Percentiles rank a stretch among this genome's conserved stretches.
These are phyloP conservation scores for Schwanniomyces occidentalis DNA, from an alignment of 805 yeast genomes.

Conservation along the genomic window DNA sequence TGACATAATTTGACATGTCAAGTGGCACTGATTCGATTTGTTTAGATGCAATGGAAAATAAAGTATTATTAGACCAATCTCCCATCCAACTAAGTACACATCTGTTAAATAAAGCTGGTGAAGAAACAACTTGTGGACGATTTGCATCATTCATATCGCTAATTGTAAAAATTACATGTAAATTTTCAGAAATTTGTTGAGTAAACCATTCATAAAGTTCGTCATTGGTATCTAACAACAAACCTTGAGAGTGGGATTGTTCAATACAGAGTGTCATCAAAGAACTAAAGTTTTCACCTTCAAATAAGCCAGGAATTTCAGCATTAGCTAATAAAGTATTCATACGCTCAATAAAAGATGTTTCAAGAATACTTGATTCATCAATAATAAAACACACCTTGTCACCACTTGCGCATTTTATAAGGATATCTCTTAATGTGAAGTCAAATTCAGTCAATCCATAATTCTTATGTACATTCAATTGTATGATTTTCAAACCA, in stretches of 20 bases:
- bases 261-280: slow-evolving; percentile 58
- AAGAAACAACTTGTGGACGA: slow-evolving; percentile 56
- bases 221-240: slow-evolving; percentile 62
- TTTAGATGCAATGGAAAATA: slow-evolving; percentile 49
- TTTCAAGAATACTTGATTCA: slow-evolving; percentile 73
- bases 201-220: slow-evolving; percentile 79
- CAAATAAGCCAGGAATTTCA: slow-evolving; percentile 87
- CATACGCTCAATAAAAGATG: slow-evolving; percentile 86
- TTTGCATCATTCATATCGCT: slow-evolving; percentile 39
- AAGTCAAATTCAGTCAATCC: slow-evolving; percentile 65
- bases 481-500: slow-evolving; percentile 62
- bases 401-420: slow-evolving; percentile 51
- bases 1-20: slow-evolving; percentile 43
- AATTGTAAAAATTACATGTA: slow-evolving; percentile 83
- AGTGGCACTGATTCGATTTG: slow-evolving; percentile 51
- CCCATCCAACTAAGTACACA: slow-evolving; percentile 92
- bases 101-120: slow-evolving; percentile 88
- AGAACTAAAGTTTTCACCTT: slow-evolving; percentile 61
- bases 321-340: slow-evolving; percentile 91
- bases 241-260: slow-evolving; percentile 59
- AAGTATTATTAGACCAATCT: slow-evolving; percentile 61
- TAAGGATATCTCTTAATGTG: slow-evolving; percentile 55
- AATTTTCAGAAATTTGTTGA: slow-evolving; percentile 60
- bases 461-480: slow-evolving; percentile 57
- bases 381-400: slow-evolving; percentile 72